These are phyloP conservation scores for Fusarium gaditjirri DNA, from an alignment of 2,329 filamentous ascomycete genomes.

Conservation along the genomic window DNA sequence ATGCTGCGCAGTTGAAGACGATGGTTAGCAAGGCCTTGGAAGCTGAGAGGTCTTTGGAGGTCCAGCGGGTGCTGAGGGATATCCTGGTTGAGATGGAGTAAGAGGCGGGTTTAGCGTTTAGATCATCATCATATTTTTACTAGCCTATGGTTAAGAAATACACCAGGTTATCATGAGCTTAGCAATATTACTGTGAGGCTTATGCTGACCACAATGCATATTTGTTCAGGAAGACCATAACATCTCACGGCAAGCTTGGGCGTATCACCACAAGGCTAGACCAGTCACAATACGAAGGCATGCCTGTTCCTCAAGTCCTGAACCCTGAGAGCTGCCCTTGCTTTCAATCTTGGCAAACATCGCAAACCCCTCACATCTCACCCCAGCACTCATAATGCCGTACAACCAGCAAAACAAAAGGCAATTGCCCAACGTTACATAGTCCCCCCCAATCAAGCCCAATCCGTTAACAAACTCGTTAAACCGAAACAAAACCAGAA, in stretches of 20 bases:
- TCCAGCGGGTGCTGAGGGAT: slow-evolving; percentile 56
- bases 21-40: slow-evolving; percentile 50
- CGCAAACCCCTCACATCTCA: not conserved
- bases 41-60: slow-evolving; percentile 57
- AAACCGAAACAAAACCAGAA: slow-evolving; percentile 28
- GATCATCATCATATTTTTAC: not conserved
- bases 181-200: no score
- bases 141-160: not conserved
- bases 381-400: not conserved
- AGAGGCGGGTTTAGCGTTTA: not conserved
- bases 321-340: not conserved
- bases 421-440: slow-evolving; percentile 33
- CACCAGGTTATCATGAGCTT: not conserved
- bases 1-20: slow-evolving; percentile 46
- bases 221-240: not conserved
- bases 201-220: no score
- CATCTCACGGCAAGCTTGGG: not conserved
- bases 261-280: not conserved
- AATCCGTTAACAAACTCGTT: slow-evolving; percentile 27
- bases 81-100: slow-evolving; percentile 48
- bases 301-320: not conserved
- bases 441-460: not conserved
- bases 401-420: slow-evolving; percentile 1
- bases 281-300: not conserved
- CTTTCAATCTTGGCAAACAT: not conserved